These are phyloP conservation scores for Colletotrichum tamarilloi DNA, from an alignment of 2,329 filamentous ascomycete species.

Conservation along the genomic window DNA sequence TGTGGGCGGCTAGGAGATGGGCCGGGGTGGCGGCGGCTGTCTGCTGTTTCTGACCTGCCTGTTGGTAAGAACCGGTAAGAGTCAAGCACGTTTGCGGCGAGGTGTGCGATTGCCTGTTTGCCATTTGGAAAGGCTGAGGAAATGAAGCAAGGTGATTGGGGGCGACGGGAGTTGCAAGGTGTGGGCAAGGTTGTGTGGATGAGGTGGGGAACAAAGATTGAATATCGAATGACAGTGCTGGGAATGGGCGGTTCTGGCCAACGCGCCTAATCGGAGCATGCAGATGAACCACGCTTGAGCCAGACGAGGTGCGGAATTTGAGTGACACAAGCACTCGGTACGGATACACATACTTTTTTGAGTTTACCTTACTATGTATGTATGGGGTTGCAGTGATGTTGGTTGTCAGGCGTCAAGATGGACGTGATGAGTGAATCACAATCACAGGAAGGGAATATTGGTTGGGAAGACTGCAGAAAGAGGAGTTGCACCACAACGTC, in stretches of 20 bases:
- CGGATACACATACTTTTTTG: neutral
- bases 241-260: constrained; percentile 25
- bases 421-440: neutral
- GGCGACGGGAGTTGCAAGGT: neutral
- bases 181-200: constrained; percentile 7
- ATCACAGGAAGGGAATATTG: neutral
- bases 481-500: neutral
- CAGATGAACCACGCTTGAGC: neutral
- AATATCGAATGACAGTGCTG: constrained; percentile 9
- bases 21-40: neutral
- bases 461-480: neutral
- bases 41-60: constrained; percentile 1
- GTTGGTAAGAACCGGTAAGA: neutral
- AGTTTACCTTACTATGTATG: too few relatives aligned
- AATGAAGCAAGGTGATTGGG: neutral
- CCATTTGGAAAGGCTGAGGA: constrained; percentile 6
- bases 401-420: constrained; percentile 3
- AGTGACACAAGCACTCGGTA: neutral
- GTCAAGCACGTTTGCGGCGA: neutral
- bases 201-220: constrained; percentile 8
- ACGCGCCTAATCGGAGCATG: constrained; percentile 21
- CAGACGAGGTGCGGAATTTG: neutral
- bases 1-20: constrained; percentile 17
- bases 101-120: constrained; percentile 3
- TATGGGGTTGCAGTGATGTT: constrained; percentile 2